Evolutionary conservation across 345 rosid genomes (phyloP), one percentile per base, ranked within the genome.

Genomic region (Xanthoceras sorbifolium): DNA sequence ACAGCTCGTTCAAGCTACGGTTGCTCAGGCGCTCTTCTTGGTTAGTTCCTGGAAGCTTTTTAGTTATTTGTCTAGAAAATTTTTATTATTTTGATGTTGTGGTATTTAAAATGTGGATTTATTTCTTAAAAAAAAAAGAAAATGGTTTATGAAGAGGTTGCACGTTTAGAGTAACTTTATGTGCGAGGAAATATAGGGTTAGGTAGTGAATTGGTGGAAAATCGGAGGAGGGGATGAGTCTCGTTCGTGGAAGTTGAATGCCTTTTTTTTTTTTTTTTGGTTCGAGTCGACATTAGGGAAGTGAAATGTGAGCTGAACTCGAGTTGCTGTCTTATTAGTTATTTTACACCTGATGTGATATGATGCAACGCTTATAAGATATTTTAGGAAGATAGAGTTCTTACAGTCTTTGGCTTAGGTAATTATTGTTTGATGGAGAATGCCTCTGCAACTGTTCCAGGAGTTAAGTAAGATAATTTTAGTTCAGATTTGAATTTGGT

Each of bases 21-120:
- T 88, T 79, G 95, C 91, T 70, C 91, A 91, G 72, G 79, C 71
- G 12, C 88, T 91, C 80, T 91, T 91, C 66, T 64, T 83, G 90
- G 91, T 91, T 52, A 78, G 91, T 84, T 65, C 1, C 57, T 55
- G 1, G 31, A 42, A 3, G 25, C 74, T 64, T 29, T 28, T 40
- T 25, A 1, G 2, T 15, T 69, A 34, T 23, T 70, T 50, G 42
- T 42, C 14, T 42, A 14, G 46, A 42, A 42, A 10, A 25, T 55
- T 70, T 5, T 64, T 29, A 31, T 63, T 67, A 11, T 32, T 14
- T 62, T 59, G 32, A 67, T 77, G 59, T 46, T 61, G 15, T 46
- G 52, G 15, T 46, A 15, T 46, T 46, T 17, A 15, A 46, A 46
- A 46, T 14, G 18, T 12, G 20, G 40, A n/a, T n/a, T n/a, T n/a